Base-by-base conservation (phyloP, 495 filamentous ascomycete genomes). In the Annulohypoxylon moriforme region DNA sequence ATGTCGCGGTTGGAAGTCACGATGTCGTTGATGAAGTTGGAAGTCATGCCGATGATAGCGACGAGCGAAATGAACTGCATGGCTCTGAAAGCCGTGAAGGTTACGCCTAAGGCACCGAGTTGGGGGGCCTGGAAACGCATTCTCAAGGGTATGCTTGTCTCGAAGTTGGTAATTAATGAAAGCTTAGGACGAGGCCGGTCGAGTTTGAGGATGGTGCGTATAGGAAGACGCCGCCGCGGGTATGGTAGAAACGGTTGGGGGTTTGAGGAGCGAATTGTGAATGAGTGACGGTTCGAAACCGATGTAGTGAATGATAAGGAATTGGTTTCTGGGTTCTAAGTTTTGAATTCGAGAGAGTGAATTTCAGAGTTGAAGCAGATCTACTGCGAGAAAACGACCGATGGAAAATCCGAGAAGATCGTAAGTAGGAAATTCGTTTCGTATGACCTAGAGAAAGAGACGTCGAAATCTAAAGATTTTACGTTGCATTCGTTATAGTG, bases 21-120 rank as follows among this genome's bases (percentile, higher is more conserved):
- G 64, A 97, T 93, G 29, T 89, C 81, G n/a, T 88, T 87, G 75
- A 97, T 89, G 82, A 97, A 95, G 77, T 93, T 93, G 61, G 93
- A 87, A 1, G 88, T 89, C 68, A 97, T 88, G 57, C 93, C 93
- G 74, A 97, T 91, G 69, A 94, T 89, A 50, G 88, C 84, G 70
- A 97, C 88, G 67, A 98, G 89, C 20, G 86, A 90, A 55, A 89
- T 82, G 52, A 86, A 83, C 77, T 97, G 90, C 64, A 94, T 85
- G 24, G 87, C 83, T 29, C 95, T 88, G 68, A 91, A 86, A 63
- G 91, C 76, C 33, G 89, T 88, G 84, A 96, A 97, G 66, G 89
- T 92, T 58, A 89, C 88, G 69, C 92, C 93, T 50, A 97, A 83
- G 73, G 91, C 92, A 72, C 94, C 94, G 75, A 93, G 86, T 67